Base-by-base conservation (phyloP, 192 early-diverging fungal species). In the Coemansia sp. region DNA sequence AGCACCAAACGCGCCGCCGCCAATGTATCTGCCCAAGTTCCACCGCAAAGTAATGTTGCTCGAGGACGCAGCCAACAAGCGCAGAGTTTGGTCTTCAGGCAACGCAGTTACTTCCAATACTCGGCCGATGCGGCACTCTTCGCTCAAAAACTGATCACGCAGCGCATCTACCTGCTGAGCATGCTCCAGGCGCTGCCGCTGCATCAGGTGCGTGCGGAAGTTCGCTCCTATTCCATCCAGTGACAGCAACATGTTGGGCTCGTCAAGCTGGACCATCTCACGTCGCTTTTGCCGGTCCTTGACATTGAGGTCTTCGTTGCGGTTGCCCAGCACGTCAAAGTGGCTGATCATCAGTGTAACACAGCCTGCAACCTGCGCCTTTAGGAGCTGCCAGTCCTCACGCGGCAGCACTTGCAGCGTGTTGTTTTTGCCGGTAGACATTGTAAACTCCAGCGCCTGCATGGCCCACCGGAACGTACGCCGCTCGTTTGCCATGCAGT, bases 381-480 rank as follows among this genome's bases (percentile, higher is more conserved):
- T 84, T 11, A 95, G 57, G 54, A 78, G 76, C 6, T 71, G 71
- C 69, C 91, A 95, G 37, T 92, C 91, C 6, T 66, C 70, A 51
- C 87, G 87, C 6, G 60, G 70, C 38, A 95, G 68, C 14, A 84
- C 78, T 11, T 85, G 79, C 32, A 95, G 84, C 20, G 83, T 83
- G 48, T 84, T 83, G 40, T 85, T 85, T 46, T 84, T 82, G 49
- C 88, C 86, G 56, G 87, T 84, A 12, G 79, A 81, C 84, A 90
- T 87, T 3, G 87, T 87, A 60, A 90, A 89, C 64, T 93, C 89
- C 2, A 95, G 77, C 3, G 91, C 93, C 40, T 83, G 67, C 32
- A 95, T 87, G 3, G 87, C 86, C 93, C 90, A 91, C 40, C 88
- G 79, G 79, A 88, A 90, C 6, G 89, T 90, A 28, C 85, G 84